phyloP scores from a whole-genome alignment of 2,329 filamentous ascomycete species.

The Sporothrix sp. region DNA sequence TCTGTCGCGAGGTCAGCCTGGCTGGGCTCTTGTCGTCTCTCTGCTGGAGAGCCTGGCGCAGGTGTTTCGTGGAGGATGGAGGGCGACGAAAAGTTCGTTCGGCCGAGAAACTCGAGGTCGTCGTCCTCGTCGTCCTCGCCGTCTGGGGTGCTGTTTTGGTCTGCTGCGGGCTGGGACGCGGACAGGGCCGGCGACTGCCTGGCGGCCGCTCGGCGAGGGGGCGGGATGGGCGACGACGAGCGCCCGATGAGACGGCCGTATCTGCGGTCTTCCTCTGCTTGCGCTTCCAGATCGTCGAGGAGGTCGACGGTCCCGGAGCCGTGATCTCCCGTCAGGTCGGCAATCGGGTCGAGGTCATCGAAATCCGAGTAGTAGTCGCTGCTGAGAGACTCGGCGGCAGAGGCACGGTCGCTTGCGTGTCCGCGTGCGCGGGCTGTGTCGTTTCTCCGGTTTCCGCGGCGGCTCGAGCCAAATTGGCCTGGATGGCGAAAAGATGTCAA shows the following conservation, averaged over 20 bases:
- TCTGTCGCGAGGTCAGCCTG: background rate
- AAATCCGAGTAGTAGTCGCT: background rate
- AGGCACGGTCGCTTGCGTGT: background rate
- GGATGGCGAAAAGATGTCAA: background rate
- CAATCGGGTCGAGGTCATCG: background rate
- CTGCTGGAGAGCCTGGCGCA: background rate
- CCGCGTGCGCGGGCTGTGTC: background rate
- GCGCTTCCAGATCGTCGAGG: background rate
- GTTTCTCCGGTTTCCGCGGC: background rate
- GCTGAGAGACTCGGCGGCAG: background rate
- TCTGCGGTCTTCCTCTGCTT: background rate
- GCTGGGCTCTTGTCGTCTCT: background rate
- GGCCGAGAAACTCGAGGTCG: background rate
- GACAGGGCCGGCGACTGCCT: no score
- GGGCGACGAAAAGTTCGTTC: constrained; percentile 10
- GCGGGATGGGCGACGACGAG: no score
- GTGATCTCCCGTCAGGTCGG: no score
- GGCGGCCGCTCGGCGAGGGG: no score
- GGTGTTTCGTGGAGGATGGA: constrained; percentile 2
- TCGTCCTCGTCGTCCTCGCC: constrained; percentile 1
- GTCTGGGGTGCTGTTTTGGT: no score
- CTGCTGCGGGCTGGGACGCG: no score
- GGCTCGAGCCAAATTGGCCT: background rate
- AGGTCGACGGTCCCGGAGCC: background rate
- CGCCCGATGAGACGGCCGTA: no score